Conservation (phyloP, 306 rosid species). For the Dryas drummondii region DNA sequence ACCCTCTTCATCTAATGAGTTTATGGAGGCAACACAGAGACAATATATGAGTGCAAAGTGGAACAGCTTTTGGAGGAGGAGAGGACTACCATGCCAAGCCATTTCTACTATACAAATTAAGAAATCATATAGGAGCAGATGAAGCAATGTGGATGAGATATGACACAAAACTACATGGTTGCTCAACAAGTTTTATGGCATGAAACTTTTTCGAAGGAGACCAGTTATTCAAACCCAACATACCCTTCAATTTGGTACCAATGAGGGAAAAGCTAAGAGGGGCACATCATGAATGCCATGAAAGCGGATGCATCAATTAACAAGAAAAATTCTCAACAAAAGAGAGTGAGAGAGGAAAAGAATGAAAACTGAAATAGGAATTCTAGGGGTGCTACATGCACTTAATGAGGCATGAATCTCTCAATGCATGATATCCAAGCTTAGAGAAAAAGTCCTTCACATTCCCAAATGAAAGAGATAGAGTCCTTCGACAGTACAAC, state of each 20-base stretch:
- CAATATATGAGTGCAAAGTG: slow-evolving; percentile 31
- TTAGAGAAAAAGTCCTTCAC: no score
- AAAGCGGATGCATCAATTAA: background rate
- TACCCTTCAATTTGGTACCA: background rate
- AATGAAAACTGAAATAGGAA: background rate
- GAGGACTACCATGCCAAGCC: slow-evolving; percentile 31
- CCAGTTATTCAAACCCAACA: background rate
- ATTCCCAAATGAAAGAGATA: no score
- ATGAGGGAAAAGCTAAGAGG: background rate
- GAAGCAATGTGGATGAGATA: background rate
- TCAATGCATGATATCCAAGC: slow-evolving; percentile 7
- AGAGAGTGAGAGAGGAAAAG: background rate
- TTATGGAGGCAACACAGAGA: slow-evolving; percentile 27
- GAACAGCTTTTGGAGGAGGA: slow-evolving; percentile 24
- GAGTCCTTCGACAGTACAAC: no score
- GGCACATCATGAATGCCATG: background rate
- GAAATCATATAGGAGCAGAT: slow-evolving; percentile 12
- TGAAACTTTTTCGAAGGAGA: background rate
- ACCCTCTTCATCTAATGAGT: slow-evolving; percentile 55
- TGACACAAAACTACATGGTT: background rate
- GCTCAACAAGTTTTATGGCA: background rate
- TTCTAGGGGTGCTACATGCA: background rate
- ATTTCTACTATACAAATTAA: slow-evolving; percentile 24
- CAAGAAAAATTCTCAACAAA: background rate
- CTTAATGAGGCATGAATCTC: background rate